Evolutionary conservation across 2,329 filamentous ascomycete genomes (phyloP), one percentile per base, ranked within the genome.

Genomic region (Cercospora canescens): DNA sequence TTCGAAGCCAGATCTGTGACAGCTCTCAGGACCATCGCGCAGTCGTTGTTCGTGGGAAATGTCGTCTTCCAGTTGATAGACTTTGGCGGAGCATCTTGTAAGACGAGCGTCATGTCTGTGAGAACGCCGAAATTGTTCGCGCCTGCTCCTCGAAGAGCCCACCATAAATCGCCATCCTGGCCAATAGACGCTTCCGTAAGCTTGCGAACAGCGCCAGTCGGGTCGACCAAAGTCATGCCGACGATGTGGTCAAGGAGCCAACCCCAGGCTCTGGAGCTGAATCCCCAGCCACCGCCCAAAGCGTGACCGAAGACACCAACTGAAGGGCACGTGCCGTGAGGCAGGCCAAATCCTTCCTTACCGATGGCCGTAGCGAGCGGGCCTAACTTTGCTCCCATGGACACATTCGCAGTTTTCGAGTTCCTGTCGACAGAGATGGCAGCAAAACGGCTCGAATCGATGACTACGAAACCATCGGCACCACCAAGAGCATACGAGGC

Each of bases 121-220:
- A 70, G 64, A 3, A 67, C 64, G 9, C 68, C 68, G 41, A 70
- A 68, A 18, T 70, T 68, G 57, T 68, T 70, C 6, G 68, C 61
- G 7, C 68, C 66, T 28, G 68, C 64, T 18, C 68, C 68, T 5
- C 68, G 58, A 37, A 67, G 50, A n/a, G 58, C 66, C 63, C 66
- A 70, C 68, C 68, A 70, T 9, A 70, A n/a, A 9, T 68, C 68
- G 14, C 7, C 39, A 60, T 70, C 63, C 11, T 34, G 16, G 18
- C 58, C 62, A 8, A 14, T 52, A 2, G 58, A 63, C 6, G 32
- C 24, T 2, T 58, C 52, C 9, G 8, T 16, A 6, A 67, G 6
- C 14, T 50, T 41, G 26, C 62, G 55, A 55, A 63, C 41, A 21
- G 41, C n/a, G 8, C 68, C 68, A 14, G 52, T 48, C 2, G 68